A percentile compares a stretch with the other conserved stretches of the same genome.
These are phyloP conservation scores for Cucurbita ficifolia DNA, from an alignment of 306 rosid species.

Conservation along the genomic window DNA sequence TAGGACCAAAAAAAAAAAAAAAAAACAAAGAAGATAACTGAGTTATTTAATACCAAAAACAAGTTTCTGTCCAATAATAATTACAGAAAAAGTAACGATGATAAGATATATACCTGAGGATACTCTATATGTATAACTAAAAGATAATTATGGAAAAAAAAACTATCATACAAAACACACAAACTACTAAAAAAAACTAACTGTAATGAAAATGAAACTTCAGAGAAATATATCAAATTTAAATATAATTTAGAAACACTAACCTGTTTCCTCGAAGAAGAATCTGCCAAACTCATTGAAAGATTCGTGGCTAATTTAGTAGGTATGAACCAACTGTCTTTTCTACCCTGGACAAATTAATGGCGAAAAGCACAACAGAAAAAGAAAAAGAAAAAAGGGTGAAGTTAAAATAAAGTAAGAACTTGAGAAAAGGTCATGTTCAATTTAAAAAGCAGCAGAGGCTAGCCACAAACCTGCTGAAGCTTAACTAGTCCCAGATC, in stretches of 20 bases:
- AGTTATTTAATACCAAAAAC: not conserved
- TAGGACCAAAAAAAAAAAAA: not conserved
- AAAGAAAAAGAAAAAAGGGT: not conserved
- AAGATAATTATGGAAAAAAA: not conserved
- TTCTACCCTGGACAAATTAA: slow-evolving; percentile 55
- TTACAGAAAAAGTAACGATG: not conserved
- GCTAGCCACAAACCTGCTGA: slow-evolving; percentile 53
- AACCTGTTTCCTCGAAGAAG: slow-evolving; percentile 73
- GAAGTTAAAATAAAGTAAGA: slow-evolving; percentile 1
- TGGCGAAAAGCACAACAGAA: not conserved
- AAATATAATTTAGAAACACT: not conserved
- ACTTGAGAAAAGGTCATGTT: not conserved
- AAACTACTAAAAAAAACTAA: not conserved
- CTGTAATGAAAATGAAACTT: not conserved
- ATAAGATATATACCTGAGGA: not conserved
- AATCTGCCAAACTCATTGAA: slow-evolving; percentile 78
- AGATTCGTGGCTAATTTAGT: slow-evolving; percentile 92
- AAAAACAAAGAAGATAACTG: not conserved
- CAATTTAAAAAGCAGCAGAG: slow-evolving; percentile 10
- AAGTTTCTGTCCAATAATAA: not conserved
- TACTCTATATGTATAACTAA: not conserved
- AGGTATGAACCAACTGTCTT: slow-evolving; percentile 93
- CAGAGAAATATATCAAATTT: not conserved
- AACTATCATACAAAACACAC: not conserved
- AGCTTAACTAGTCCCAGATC: slow-evolving; percentile 92